Base-by-base conservation (phyloP, 73 alveolate species). In the Paramecium sonneborni region DNA sequence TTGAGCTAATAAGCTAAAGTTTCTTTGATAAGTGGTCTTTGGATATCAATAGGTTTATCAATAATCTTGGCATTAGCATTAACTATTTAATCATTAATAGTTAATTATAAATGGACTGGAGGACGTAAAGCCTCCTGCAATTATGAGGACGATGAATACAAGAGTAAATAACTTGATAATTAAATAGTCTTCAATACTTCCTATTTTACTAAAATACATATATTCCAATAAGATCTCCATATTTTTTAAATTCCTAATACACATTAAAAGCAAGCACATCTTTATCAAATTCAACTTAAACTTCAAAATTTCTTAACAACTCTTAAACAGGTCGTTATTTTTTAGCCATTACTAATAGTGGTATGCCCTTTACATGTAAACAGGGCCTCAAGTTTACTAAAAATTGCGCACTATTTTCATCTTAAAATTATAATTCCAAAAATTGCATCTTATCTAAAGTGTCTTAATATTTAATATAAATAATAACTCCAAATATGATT, bases 1-100 rank as follows among this genome's bases (percentile, higher is more conserved):
- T 79, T 79, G 9, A 79, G 90, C 55, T 79, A 46, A 79, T 79
- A 79, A 79, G 90, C 90, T 79, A 79, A 79, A 21, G 90, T 79
- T 38, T 79, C 90, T 46, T 79, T 8, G 46, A 43, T 43, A 20
- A 43, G n/a, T 23, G 90, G 90, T 24, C 90, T 79, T 79, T 43
- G 41, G 55, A 79, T 79, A 43, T 79, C 90, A 79, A 79, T 79
- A 21, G 90, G 76, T 79, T 79, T 79, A 41, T 79, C 90, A 79
- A 79, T 79, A 79, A 79, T 79, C 90, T 79, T 79, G 55, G 74
- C 90, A 18, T 79, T 79, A 43, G 90, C 46, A 43, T 23, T 46
- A 20, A 79, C 90, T 18, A 35, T 35, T 37, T 72, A 72, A 79
- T 79, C 72, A 44, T 46, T 79, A 41, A 79, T 23, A 41, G 46